Evolutionary conservation across 2,329 filamentous ascomycete genomes (phyloP), one percentile per base, ranked within the genome.

Genomic region (Phialocephala subalpina): DNA sequence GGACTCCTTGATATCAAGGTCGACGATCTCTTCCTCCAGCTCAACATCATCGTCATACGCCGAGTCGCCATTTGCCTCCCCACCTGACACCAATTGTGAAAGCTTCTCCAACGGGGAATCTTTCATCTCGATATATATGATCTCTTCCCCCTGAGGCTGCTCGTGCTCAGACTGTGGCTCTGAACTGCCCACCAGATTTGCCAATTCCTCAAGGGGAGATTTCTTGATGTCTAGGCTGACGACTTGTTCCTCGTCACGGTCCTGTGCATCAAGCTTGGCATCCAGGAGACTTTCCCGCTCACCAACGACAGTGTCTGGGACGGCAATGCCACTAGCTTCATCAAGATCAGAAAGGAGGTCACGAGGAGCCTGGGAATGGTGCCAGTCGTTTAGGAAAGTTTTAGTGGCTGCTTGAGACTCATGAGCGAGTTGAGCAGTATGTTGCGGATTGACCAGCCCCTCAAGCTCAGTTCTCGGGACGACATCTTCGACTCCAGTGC

Each of bases 401-500:
- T 14, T 14, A 33, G 18, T 35, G 29, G 29, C 16, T 25, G 27
- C 29, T 35, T 25, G 47, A 56, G 25, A 27, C 36, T 45, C 38
- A 45, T 42, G 25, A 18, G 35, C 29, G 33, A 36, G 29, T 47
- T 52, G 25, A 47, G 60, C 63, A 58, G 56, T 22, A 3, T 58
- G 58, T 35, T 20, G 58, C 3, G 64, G 66, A n/a, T 69, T 29
- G 20, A 72, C 60, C 12, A 74, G 57, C 2, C 73, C 73, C 62
- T 74, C 73, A 36, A 74, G 45, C 36, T 60, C 52, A 11, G 57
- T 64, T 63, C 66, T 65, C 38, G 69, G 69, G 2, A 74, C 70
- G 20, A 73, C 70, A 42, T 74, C 73, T 45, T 73, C 73, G 18
- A 73, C 72, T 16, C 70, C 71, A 42, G 73, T 73, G 35, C 67